phyloP scores from a whole-genome alignment of 306 rosid species.

The Acacia crassicarpa region DNA sequence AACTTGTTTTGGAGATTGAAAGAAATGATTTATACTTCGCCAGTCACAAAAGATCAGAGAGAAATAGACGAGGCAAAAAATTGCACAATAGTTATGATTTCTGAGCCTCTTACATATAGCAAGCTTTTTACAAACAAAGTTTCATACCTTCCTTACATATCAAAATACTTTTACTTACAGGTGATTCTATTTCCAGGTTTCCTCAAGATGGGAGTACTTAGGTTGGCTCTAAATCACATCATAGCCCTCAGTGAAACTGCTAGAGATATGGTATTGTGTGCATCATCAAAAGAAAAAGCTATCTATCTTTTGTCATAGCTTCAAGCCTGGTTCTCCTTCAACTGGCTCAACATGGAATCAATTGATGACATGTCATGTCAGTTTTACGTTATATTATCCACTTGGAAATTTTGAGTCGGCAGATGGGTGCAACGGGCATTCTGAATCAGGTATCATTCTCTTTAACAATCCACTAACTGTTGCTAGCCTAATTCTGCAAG shows the following conservation, averaged over 20 bases:
- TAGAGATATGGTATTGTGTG: neutral
- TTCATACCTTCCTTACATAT: neutral
- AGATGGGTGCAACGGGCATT: neutral
- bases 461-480: neutral
- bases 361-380: neutral
- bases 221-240: neutral
- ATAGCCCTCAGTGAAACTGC: neutral
- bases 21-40: neutral
- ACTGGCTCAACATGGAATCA: neutral
- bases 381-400: neutral
- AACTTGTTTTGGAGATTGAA: neutral
- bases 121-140: constrained; percentile 2
- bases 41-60: neutral
- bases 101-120: neutral
- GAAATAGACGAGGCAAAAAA: neutral
- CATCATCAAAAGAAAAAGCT: neutral
- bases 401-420: neutral
- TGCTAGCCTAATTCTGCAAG: neutral
- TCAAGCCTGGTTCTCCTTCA: constrained; percentile 14
- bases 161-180: constrained; percentile 8
- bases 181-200: neutral
- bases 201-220: neutral
- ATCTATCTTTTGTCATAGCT: neutral
- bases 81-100: neutral
- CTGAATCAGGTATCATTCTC: neutral